Base-by-base conservation (phyloP, 148 eudicot genomes). In the Silene uniflora region DNA sequence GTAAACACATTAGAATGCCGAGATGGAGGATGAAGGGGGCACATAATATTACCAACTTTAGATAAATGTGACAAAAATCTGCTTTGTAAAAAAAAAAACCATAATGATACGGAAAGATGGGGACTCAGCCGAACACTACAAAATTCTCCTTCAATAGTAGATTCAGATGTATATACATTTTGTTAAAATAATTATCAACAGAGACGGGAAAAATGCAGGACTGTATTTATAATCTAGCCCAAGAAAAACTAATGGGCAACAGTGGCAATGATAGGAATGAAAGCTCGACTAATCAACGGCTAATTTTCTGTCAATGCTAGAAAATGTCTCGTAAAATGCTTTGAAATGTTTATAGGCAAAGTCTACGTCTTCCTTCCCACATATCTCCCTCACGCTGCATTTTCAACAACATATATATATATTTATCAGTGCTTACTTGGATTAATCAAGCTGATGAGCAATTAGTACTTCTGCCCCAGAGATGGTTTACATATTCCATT, bases 291-390 rank as follows among this genome's bases (percentile, higher is more conserved):
- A 87, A 89, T 94, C 98, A 69, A 92, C 84, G 18, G 69, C 71
- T 69, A 94, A 73, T 79, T 85, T 88, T 59, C 70, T 85, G 84
- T 94, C 92, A 59, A 94, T 79, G 81, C 90, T 84, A 62, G 98
- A 90, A 81, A 94, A 94, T 71, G 89, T 81, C 62, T 79, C 75
- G 71, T 89, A 94, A 82, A 90, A 94, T 35, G 96, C 93, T 88
- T 88, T 92, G 88, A 94, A 94, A 85, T 92, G 93, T 86, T 86
- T 89, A 79, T 92, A 89, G 46, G 98, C 98, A 80, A 85, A 79
- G 82, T 90, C 96, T 22, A 94, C 62, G 63, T 92, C 97, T 69
- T 92, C 89, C 79, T 84, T 94, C 52, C 91, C 93, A 73, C 98
- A 90, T 63, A 92, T 89, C 85, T 94, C 98, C 78, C 97, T 81